Conservation (phyloP, 176 grass and related monocot genomes). For the Puya raimondii region DNA sequence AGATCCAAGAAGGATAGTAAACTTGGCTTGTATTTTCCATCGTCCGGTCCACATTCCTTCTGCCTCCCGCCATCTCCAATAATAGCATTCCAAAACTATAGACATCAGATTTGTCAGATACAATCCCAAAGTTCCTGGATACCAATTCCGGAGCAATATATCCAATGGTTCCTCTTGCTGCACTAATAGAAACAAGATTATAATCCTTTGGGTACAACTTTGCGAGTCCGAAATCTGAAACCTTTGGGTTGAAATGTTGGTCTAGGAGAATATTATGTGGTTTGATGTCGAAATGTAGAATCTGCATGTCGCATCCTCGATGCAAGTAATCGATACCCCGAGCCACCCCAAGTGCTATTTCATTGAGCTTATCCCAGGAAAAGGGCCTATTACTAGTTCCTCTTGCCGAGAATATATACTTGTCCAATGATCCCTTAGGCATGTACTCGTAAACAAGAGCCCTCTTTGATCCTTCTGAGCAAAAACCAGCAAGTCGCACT, state of each 20-base stretch:
- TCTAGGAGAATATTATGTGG: slow-evolving; percentile 1
- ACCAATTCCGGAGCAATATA: slow-evolving; percentile 13
- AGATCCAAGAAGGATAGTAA: slow-evolving; percentile 30
- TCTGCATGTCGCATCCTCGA: slow-evolving; percentile 45
- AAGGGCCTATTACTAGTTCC: background rate
- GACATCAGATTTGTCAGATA: slow-evolving; percentile 18
- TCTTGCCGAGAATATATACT: slow-evolving; percentile 34
- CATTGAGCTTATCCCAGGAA: slow-evolving; percentile 26
- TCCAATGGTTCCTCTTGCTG: slow-evolving; percentile 24
- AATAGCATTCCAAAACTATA: slow-evolving; percentile 31
- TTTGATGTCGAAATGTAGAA: slow-evolving; percentile 47
- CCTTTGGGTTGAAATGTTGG: background rate
- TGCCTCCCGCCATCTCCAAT: slow-evolving; percentile 28
- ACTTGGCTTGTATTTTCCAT: slow-evolving; percentile 10
- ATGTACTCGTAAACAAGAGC: slow-evolving; percentile 31
- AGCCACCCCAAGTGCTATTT: slow-evolving; percentile 40
- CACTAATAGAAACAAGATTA: background rate
- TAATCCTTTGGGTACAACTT: slow-evolving; percentile 6
- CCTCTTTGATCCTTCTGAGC: slow-evolving; percentile 18
- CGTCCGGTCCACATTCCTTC: background rate
- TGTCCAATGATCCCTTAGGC: slow-evolving; percentile 47
- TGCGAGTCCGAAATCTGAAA: slow-evolving; percentile 10
- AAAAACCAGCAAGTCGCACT: slow-evolving; percentile 21
- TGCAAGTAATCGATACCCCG: slow-evolving; percentile 45
- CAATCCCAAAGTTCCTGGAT: slow-evolving; percentile 10